Evolutionary conservation across 331 rosid genomes (phyloP).

Genomic region (Malus hybrid): DNA sequence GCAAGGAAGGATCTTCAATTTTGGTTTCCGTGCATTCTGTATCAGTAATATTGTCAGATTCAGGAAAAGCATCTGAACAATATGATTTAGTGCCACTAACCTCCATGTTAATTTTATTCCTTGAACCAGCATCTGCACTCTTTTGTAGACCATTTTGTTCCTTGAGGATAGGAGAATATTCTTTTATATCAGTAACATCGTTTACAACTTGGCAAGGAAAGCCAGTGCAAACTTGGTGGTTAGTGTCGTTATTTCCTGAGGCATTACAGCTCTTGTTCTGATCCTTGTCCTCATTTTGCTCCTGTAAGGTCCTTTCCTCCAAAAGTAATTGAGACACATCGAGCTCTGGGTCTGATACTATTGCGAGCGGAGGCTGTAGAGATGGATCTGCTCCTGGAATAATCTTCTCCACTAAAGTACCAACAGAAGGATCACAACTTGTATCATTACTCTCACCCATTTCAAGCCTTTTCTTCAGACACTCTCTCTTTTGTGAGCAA

Average conservation of each 20-base stretch:
- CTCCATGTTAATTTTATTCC: too few species aligned
- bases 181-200: too few species aligned
- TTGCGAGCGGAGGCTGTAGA: slow-evolving; percentile 11
- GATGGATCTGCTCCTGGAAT: slow-evolving; percentile 8
- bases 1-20: slow-evolving; percentile 5
- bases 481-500: slow-evolving; percentile 13
- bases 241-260: not conserved
- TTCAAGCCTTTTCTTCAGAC: not conserved
- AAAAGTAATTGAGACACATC: slow-evolving; percentile 12
- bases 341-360: not conserved
- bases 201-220: slow-evolving; percentile 2
- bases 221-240: not conserved
- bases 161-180: too few species aligned
- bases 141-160: too few species aligned
- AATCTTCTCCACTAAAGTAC: slow-evolving; percentile 8
- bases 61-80: not conserved
- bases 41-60: not conserved
- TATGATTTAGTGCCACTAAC: not conserved
- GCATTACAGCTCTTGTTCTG: not conserved
- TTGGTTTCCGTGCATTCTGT: slow-evolving; percentile 3
- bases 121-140: too few species aligned
- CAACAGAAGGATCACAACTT: slow-evolving; percentile 2
- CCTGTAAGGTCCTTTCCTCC: not conserved
- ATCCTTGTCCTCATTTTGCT: not conserved
- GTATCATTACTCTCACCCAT: slow-evolving; percentile 18